phyloP scores from a whole-genome alignment of 2,329 filamentous ascomycete genomes.

The Cephalotrichum gorgonifer region DNA sequence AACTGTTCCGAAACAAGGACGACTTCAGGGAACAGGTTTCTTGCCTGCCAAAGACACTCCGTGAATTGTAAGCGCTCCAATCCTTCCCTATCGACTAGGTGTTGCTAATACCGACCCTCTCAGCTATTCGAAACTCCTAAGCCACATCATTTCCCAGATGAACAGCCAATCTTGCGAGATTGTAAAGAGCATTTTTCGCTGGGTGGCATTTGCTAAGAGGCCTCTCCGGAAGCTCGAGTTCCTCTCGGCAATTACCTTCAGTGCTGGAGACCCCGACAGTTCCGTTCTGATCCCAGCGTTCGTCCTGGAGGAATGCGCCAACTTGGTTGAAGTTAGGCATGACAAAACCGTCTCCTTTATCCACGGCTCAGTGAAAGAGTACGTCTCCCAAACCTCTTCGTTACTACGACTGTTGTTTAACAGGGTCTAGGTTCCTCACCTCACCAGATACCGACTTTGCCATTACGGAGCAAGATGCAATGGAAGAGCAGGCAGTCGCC shows the following conservation, averaged over 20 bases:
- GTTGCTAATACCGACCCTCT: neutral
- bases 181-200: constrained; percentile 18
- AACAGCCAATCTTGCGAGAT: constrained; percentile 16
- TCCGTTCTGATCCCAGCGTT: constrained; percentile 11
- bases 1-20: constrained; percentile 14
- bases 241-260: constrained; percentile 19
- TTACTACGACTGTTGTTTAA: neutral
- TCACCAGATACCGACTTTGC: neutral
- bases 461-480: neutral
- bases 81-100: neutral
- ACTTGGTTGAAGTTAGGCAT: constrained; percentile 11
- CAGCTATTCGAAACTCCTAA: constrained; percentile 19
- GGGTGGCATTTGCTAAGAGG: constrained; percentile 22
- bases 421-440: neutral
- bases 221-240: constrained; percentile 20
- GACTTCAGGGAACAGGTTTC: neutral
- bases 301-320: constrained; percentile 10
- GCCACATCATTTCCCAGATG: constrained; percentile 12
- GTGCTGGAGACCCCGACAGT: constrained; percentile 6
- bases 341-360: constrained; percentile 14
- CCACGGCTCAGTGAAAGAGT: constrained; percentile 16
- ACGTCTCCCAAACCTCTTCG: neutral
- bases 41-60: constrained; percentile 12
- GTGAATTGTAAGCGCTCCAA: constrained; percentile 13
- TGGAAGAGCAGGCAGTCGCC: neutral